Percentiles rank a stretch among this genome's conserved stretches.
phyloP scores from a whole-genome alignment of 371 early-diverging fungal species.

The Mucor lusitanicus region DNA sequence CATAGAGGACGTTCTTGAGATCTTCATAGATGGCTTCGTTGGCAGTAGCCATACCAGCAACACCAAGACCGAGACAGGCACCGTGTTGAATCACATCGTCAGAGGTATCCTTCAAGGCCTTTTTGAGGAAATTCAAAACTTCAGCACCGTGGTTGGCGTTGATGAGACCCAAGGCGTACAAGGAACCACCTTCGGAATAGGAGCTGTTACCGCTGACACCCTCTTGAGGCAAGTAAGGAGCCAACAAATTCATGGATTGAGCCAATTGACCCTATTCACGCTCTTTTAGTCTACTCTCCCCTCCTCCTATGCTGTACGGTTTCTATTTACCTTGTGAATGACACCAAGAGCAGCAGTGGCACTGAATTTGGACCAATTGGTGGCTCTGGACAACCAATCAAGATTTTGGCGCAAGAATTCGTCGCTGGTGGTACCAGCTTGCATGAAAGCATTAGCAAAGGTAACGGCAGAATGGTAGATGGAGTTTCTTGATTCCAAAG shows the following conservation, averaged over 20 bases:
- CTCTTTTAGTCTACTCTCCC: not conserved
- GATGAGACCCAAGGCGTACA: slow-evolving; percentile 98
- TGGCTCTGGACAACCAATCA: slow-evolving; percentile 97
- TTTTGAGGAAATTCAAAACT: slow-evolving; percentile 81
- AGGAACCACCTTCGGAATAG: slow-evolving; percentile 97
- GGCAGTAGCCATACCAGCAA: slow-evolving; percentile 95
- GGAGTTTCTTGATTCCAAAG: slow-evolving; percentile 89
- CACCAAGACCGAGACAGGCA: slow-evolving; percentile 96
- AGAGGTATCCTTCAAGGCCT: slow-evolving; percentile 78
- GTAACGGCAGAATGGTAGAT: slow-evolving; percentile 94
- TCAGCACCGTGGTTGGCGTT: slow-evolving; percentile 91
- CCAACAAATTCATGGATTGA: slow-evolving; percentile 81
- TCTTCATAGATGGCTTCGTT: slow-evolving; percentile 85
- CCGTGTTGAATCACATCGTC: slow-evolving; percentile 97
- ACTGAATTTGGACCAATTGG: slow-evolving; percentile 99
- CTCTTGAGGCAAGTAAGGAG: slow-evolving; percentile 94
- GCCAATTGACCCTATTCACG: slow-evolving; percentile 77
- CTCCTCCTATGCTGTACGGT: not conserved
- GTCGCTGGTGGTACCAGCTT: slow-evolving; percentile 98
- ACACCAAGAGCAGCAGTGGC: slow-evolving; percentile 99
- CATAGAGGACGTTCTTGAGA: slow-evolving; percentile 84
- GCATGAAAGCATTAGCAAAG: slow-evolving; percentile 98
- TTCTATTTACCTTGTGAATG: slow-evolving; percentile 84
- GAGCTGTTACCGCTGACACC: slow-evolving; percentile 76
- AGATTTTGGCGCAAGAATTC: slow-evolving; percentile 97